These are phyloP conservation scores for Datura wrightii DNA, from an alignment of 257 asterid genomes.

Conservation along the genomic window DNA sequence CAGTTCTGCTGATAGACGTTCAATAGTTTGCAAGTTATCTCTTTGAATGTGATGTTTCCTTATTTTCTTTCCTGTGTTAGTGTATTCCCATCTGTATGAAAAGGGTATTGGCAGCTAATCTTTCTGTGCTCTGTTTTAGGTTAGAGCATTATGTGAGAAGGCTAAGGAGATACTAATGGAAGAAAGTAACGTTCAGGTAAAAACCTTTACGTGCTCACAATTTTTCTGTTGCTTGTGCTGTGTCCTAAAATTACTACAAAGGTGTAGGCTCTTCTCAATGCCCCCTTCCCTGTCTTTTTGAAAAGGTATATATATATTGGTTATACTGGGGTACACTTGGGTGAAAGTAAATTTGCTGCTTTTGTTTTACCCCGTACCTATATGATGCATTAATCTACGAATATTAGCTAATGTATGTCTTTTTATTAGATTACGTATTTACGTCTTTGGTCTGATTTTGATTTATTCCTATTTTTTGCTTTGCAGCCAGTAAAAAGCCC, in stretches of 20 bases:
- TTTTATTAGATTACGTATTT: constrained; percentile 6
- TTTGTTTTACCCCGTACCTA: not conserved
- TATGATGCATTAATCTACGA: not conserved
- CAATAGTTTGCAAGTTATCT: not conserved
- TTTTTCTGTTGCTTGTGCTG: not conserved
- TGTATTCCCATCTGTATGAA: not conserved
- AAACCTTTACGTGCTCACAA: constrained; percentile 19
- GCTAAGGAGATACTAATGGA: constrained; percentile 91
- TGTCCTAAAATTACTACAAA: not conserved
- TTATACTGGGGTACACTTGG: not conserved
- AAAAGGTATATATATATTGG: not conserved
- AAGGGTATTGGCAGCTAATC: constrained; percentile 26
- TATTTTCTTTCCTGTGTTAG: not conserved
- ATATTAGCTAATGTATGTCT: not conserved
- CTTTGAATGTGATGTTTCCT: not conserved
- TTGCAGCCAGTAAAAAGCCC: constrained; percentile 97
- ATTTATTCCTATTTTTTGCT: constrained; percentile 27
- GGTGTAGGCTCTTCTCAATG: not conserved
- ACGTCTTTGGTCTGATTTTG: constrained; percentile 20
- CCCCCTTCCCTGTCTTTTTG: not conserved
- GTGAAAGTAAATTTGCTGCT: not conserved
- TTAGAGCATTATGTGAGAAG: constrained; percentile 82
- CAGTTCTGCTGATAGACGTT: not conserved
- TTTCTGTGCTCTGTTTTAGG: constrained; percentile 54
- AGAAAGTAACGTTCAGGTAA: constrained; percentile 97